These are phyloP conservation scores for Komagataella populi DNA, from an alignment of 805 yeast species.

Conservation along the genomic window DNA sequence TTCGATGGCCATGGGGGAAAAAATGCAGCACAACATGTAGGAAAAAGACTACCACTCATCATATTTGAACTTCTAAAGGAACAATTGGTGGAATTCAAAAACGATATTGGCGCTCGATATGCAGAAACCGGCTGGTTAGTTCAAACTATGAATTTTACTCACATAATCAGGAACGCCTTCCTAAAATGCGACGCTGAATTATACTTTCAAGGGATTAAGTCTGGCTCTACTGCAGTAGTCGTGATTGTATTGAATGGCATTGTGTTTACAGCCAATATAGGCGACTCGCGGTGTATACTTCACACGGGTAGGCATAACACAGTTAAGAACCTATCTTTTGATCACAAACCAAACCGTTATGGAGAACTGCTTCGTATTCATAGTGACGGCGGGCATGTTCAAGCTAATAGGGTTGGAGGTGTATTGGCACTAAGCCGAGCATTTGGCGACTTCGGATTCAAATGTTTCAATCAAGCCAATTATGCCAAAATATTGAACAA, in stretches of 20 bases:
- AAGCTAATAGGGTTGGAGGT: slow-evolving; percentile 47
- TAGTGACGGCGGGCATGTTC: slow-evolving; percentile 46
- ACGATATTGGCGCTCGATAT: background rate
- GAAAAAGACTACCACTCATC: slow-evolving; percentile 24
- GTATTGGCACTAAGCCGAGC: slow-evolving; percentile 44
- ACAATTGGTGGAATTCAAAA: background rate
- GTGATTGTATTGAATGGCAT: slow-evolving; percentile 27
- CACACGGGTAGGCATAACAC: slow-evolving; percentile 31
- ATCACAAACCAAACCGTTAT: slow-evolving; percentile 46
- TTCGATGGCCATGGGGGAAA: slow-evolving; percentile 81
- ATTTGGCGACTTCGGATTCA: slow-evolving; percentile 54
- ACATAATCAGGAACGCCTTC: slow-evolving; percentile 26
- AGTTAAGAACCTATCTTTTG: slow-evolving; percentile 51
- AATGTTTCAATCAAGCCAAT: slow-evolving; percentile 17
- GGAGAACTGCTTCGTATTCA: slow-evolving; percentile 46
- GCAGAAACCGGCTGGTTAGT: slow-evolving; percentile 4
- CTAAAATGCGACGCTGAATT: slow-evolving; percentile 30
- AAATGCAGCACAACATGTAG: slow-evolving; percentile 40
- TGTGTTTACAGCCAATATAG: slow-evolving; percentile 52
- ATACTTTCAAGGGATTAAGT: slow-evolving; percentile 22
- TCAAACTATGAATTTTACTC: slow-evolving; percentile 12
- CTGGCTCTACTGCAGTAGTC: slow-evolving; percentile 42
- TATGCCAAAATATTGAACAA: slow-evolving; percentile 9
- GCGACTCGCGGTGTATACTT: slow-evolving; percentile 61
- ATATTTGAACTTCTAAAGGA: slow-evolving; percentile 19